A percentile compares a stretch with the other conserved stretches of the same genome.
These are phyloP conservation scores for Lagenaria siceraria DNA, from an alignment of 306 rosid species.

Conservation along the genomic window DNA sequence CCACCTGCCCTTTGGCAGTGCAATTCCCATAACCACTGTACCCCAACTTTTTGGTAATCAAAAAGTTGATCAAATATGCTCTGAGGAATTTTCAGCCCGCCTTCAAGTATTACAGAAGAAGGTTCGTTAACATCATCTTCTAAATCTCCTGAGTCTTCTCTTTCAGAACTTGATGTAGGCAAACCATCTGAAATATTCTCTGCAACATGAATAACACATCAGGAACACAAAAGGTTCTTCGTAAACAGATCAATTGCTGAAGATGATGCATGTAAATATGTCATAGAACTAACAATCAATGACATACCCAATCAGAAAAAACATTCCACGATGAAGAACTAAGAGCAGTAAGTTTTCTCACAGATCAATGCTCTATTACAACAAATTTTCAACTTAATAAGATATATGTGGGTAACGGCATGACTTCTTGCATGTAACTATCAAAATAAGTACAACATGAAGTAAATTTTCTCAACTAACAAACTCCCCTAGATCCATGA, in stretches of 20 bases:
- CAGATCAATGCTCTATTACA: not conserved
- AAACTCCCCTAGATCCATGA: not conserved
- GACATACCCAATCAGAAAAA: not conserved
- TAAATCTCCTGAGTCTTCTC: slow-evolving; percentile 36
- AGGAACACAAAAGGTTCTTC: not conserved
- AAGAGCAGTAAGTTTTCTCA: not conserved
- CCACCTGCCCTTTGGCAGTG: slow-evolving; percentile 99
- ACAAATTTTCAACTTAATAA: not conserved
- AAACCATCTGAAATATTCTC: slow-evolving; percentile 29
- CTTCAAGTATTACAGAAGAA: slow-evolving; percentile 67
- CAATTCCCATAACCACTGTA: slow-evolving; percentile 98
- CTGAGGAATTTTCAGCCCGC: slow-evolving; percentile 74
- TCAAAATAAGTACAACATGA: not conserved
- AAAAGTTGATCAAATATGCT: slow-evolving; percentile 60
- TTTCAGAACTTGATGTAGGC: slow-evolving; percentile 41
- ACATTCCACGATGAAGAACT: not conserved
- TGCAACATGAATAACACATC: slow-evolving; percentile 23
- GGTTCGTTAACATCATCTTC: slow-evolving; percentile 37
- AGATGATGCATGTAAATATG: not conserved
- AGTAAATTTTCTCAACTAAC: not conserved
- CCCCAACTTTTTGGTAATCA: slow-evolving; percentile 96
- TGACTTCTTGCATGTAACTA: not conserved
- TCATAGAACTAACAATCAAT: not conserved
- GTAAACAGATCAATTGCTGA: not conserved
- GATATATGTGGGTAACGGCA: not conserved